Base-by-base conservation (phyloP, 108 stramenopile genomes). In the Skeletonema marinoi region DNA sequence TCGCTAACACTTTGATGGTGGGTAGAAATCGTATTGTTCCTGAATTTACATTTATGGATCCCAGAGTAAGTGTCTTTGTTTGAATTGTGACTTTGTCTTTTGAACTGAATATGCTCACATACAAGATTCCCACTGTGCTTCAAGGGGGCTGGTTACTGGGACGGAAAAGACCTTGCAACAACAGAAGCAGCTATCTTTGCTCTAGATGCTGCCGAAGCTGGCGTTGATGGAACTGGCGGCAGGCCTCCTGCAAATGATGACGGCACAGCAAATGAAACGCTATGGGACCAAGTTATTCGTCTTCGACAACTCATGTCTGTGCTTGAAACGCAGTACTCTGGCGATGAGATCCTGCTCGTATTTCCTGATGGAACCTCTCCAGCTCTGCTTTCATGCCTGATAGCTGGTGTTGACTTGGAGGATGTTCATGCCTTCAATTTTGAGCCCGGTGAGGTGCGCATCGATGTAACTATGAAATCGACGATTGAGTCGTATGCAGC, bases 31-130 rank as follows among this genome's bases (percentile, higher is more conserved):
- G 85, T 32, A 58, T 87, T 56, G 70, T 87, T 11, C 88, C 88
- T 21, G 88, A 89, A 72, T 89, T 86, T 41, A 85, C 81, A 5
- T 89, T 80, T 63, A 81, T 89, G 84, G 88, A 87, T 72, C 85
- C 67, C 3, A 31, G 36, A 19, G 41, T 42, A 59, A 59, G 58
- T 59, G 19, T 19, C 9, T 11, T 3, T 25, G 0, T 3, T 30
- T 59, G n/a, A 6, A 54, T 54, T 59, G 16, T 11, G 3, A 25
- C 29, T n/a, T 25, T 0, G 19, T 14, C 1, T 11, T 29, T 30
- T 25, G 58, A 73, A 36, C 36, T 36, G 36, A 6, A 0, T 13
- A 36, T 42, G 3, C 41, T 42, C 13, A 42, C 41, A 12, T 36
- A 42, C 12, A 42, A 42, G 12, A 1, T 42, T 42, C 12, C 4